Evolutionary conservation across 1,284 basidiomycete genomes (phyloP).

Genomic region (Fomes fomentarius): DNA sequence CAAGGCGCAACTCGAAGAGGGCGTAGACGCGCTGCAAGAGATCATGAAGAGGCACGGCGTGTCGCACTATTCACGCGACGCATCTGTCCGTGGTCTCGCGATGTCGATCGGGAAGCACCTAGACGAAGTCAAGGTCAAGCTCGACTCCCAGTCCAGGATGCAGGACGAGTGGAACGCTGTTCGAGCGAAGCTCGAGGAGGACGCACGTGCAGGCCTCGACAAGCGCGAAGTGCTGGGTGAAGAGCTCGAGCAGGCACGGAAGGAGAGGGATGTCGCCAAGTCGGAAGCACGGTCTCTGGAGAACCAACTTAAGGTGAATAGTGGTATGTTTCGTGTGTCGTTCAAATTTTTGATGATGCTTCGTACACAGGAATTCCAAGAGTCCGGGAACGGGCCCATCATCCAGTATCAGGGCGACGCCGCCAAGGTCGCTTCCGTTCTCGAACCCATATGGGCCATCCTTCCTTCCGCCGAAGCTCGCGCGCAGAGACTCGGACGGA

Average conservation of each 20-base stretch:
- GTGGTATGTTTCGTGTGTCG: no score
- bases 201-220: slow-evolving; percentile 47
- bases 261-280: slow-evolving; percentile 57
- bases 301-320: slow-evolving; percentile 46
- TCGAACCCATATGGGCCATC: slow-evolving; percentile 77
- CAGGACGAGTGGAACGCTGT: slow-evolving; percentile 50
- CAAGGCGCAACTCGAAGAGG: slow-evolving; percentile 52
- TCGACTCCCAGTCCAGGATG: slow-evolving; percentile 52
- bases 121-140: slow-evolving; percentile 49
- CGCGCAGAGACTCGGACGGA: slow-evolving; percentile 60
- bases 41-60: slow-evolving; percentile 60
- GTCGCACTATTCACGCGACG: slow-evolving; percentile 51
- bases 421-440: slow-evolving; percentile 59
- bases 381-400: slow-evolving; percentile 28
- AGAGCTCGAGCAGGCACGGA: slow-evolving; percentile 59
- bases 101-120: slow-evolving; percentile 58
- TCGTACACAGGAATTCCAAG: slow-evolving; percentile 18
- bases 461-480: slow-evolving; percentile 82
- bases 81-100: slow-evolving; percentile 54
- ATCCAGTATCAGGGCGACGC: slow-evolving; percentile 55
- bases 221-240: slow-evolving; percentile 50
- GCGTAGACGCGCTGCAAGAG: slow-evolving; percentile 46
- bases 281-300: slow-evolving; percentile 49
- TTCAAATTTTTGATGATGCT: neutral
- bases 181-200: slow-evolving; percentile 53